Percentiles rank a stretch among this genome's conserved stretches.
phyloP scores from a whole-genome alignment of 2,329 filamentous ascomycete species.

The Xylariaceae sp. region DNA sequence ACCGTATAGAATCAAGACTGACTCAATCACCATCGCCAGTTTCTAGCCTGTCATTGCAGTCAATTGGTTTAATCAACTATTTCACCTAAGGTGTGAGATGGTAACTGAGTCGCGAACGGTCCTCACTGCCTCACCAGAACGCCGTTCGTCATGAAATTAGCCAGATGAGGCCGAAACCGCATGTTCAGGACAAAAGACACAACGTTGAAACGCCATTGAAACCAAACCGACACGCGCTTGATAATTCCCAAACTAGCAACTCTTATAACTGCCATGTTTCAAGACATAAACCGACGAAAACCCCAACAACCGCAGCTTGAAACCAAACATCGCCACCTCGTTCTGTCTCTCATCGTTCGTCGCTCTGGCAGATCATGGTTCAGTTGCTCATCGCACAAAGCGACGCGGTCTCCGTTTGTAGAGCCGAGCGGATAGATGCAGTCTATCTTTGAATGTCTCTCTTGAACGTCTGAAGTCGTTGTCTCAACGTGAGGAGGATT shows the following conservation, averaged over 20 bases:
- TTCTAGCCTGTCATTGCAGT: no score
- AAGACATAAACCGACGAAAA: not conserved
- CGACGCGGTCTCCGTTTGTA: conserved; percentile 4
- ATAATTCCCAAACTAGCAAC: conserved; percentile 17
- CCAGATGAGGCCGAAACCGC: conserved; percentile 11
- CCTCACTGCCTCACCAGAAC: no score
- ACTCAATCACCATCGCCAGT: no score
- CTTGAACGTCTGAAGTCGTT: not conserved
- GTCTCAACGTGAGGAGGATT: not conserved
- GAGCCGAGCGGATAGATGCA: conserved; percentile 6
- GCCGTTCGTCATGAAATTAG: not conserved
- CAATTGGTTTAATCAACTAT: no score
- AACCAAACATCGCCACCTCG: not conserved
- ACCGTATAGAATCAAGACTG: no score
- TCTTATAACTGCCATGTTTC: conserved; percentile 14
- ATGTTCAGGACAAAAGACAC: conserved; percentile 15
- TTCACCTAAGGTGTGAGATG: no score
- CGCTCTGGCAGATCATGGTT: not conserved
- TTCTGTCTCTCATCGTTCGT: not conserved
- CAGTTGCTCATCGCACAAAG: not conserved
- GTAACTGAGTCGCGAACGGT: no score
- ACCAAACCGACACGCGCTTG: conserved; percentile 18
- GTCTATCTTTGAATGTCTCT: not conserved
- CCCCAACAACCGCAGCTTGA: not conserved
- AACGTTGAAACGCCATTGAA: conserved; percentile 15